Conservation (phyloP, 306 rosid species). For the Pyrus bretschneideri region DNA sequence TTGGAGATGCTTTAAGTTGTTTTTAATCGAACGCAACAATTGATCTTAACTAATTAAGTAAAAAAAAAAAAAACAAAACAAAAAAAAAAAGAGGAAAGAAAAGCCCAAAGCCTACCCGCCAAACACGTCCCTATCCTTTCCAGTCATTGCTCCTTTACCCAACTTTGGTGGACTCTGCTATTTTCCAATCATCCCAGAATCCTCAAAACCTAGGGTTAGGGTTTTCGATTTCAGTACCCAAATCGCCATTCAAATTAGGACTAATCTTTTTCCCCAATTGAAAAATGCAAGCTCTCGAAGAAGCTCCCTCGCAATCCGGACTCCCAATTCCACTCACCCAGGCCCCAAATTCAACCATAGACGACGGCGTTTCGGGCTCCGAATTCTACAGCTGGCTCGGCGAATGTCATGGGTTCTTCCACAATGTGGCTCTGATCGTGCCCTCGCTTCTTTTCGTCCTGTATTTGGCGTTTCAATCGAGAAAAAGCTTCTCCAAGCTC, state of each 20-base stretch:
- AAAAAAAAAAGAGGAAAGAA: background rate
- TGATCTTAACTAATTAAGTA: no score
- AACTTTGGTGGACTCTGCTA: background rate
- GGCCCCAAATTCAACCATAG: slow-evolving; percentile 22
- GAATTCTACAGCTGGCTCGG: slow-evolving; percentile 35
- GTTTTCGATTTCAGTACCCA: slow-evolving; percentile 16
- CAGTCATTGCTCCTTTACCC: background rate
- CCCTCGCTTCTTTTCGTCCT: slow-evolving; percentile 35
- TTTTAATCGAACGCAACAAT: no score
- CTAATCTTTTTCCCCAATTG: background rate
- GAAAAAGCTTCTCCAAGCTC: slow-evolving; percentile 40
- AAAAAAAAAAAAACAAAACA: accelerated
- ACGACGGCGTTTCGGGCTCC: slow-evolving; percentile 23
- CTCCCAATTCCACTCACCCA: slow-evolving; percentile 21
- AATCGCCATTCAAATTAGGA: background rate
- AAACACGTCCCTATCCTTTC: background rate
- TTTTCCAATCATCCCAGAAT: background rate
- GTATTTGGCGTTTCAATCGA: slow-evolving; percentile 43
- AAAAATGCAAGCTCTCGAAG: slow-evolving; percentile 26
- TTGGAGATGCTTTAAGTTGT: no score
- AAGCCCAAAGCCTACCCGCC: background rate
- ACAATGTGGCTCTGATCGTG: slow-evolving; percentile 31
- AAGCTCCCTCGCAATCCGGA: slow-evolving; percentile 33
- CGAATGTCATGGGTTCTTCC: slow-evolving; percentile 65
- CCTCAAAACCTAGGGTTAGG: slow-evolving; percentile 35